Base-by-base conservation (phyloP, 2,329 filamentous ascomycete genomes). In the Aspergillus tanneri region DNA sequence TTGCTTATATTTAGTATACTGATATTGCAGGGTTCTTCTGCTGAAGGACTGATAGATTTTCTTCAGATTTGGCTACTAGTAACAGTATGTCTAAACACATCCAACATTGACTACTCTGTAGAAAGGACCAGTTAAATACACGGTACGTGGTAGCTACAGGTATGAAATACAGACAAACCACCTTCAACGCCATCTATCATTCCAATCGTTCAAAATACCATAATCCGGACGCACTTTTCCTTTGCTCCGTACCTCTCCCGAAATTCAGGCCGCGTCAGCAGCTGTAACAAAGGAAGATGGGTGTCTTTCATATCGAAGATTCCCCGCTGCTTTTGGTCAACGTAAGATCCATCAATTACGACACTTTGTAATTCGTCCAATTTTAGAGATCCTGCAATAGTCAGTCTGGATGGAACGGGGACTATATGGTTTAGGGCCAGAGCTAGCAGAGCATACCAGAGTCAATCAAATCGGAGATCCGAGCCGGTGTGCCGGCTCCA, bases 241-340 rank as follows among this genome's bases (percentile, higher is more conserved):
- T 78, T 78, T 19, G 64, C 65, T 24, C 70, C 75, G 62, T 90
- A 95, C 54, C 84, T 78, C 42, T 83, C 82, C 67, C 84, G 86
- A 58, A 96, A 79, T 60, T 88, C 84, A 12, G 81, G 74, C 46
- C 83, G 78, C 25, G 85, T 80, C 42, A 99, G 73, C 65, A 95
- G 83, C 52, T 83, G 80, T 37, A 89, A 81, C 39, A 97, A 78
- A 5, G 90, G 88, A 62, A 90, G 78, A 74, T 91, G 86, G 0
- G 89, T 89, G 52, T 99, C 93, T 69, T 88, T 90, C 89, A 97
- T 96, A 64, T 97, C 93, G 68, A 96, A 83, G 55, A 99, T 83
- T 0, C 90, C 90, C 38, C 91, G 80, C 77, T 95, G 95, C 79
- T 99, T 99, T 70, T 88, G 83, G 70, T 99, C 92, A 56, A 96